Base-by-base conservation (phyloP, 441 rosid species). In the Populus hybrid region DNA sequence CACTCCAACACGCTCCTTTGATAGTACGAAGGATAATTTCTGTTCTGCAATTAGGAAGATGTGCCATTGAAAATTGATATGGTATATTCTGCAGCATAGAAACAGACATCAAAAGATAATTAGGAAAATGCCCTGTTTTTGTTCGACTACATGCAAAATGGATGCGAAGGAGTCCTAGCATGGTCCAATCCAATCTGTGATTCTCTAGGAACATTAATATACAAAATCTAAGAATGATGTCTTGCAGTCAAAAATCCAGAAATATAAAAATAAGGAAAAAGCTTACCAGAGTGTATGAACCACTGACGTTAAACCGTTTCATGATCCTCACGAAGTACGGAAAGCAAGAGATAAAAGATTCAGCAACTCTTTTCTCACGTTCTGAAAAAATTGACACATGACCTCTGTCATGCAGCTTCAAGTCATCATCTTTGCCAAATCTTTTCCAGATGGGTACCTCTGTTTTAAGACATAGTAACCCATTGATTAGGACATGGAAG, bases 241-340 rank as follows among this genome's bases (percentile, higher is more conserved):
- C 20, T 21, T 67, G 14, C 24, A 59, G 64, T 61, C 64, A 53
- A 24, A 69, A 56, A 69, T 45, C 26, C 77, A 75, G 10, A 10
- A 50, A 10, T 18, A 64, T 6, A 71, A 75, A 78, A 12, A 8
- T 38, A 78, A 64, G 23, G 40, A 75, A 36, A 45, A 66, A 53
- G 74, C 88, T 83, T 81, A 88, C 93, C 88, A 88, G 85, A 38
- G 92, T 88, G 74, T 87, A 87, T 63, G 93, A 88, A 50, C 93
- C 93, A 71, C 90, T 78, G 73, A 88, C 56, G 66, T 90, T 90
- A 84, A 90, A 88, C 80, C 82, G 86, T 81, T 87, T 90, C 92
- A 90, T 90, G 74, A 83, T 83, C 80, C 93, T 85, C 77, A 88
- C 92, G 33, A 90, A 88, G 80, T 85, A 87, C 31, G 93, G 93